Evolutionary conservation across 305 asterid genomes (phyloP), one percentile per base, ranked within the genome.

Genomic region (Plantago lanceolata): DNA sequence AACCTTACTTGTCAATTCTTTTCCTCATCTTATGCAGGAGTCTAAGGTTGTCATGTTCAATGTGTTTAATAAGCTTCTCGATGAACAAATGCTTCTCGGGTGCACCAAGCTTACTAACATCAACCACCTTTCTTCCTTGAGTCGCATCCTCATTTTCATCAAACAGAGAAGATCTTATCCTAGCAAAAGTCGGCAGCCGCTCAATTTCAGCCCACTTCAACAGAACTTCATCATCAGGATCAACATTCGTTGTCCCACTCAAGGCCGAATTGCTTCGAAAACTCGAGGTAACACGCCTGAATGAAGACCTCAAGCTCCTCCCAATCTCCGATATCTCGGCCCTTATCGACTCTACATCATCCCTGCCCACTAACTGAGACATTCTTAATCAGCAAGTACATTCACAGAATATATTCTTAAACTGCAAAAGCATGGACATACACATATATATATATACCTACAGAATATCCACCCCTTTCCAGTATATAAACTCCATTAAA

Each of bases 141-240:
- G 18, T 43, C 35, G 56, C 57, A 45, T 60, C 63, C 37, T 63
- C 82, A 35, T 52, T 43, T 21, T 54, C 80, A 69, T 68, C 78
- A 48, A 77, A 75, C 64, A 81, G 20, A 20, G 88, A 77, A 5
- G 70, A 64, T 16, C 78, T 72, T 44, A 84, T 33, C 71, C 87
- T 49, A 6, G 79, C 74, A 60, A 55, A 66, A 14, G 85, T 82
- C 1, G 86, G 84, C 68, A 79, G 33, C 49, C 82, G 74, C 63
- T 81, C 82, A 31, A 84, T 73, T 31, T 68, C 84, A 58, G 77
- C 81, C 90, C 87, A 81, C 26, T 68, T 75, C 19, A 65, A 28
- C 7, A 70, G 62, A 67, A 48, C 31, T 59, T 80, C 82, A 50
- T 73, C 79, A 31, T 82, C 81, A 6, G 57, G 55, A 56, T 49